Percentiles rank a stretch among this genome's conserved stretches.
Conservation (phyloP, 2,329 filamentous ascomycete species). For the Aureobasidium melanogenum region DNA sequence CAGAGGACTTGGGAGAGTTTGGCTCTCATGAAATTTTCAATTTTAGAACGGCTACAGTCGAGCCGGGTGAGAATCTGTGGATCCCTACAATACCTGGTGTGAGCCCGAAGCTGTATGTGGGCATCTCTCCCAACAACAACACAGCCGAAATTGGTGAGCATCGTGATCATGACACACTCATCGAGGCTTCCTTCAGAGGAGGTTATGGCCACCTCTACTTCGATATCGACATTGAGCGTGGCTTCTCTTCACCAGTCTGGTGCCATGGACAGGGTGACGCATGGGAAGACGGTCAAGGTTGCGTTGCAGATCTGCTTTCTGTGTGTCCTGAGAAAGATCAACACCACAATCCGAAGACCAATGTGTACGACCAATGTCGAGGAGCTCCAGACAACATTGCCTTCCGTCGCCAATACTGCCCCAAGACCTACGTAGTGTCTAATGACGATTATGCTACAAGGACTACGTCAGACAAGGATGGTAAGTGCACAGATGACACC, state of each 20-base stretch:
- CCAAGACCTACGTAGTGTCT: not conserved
- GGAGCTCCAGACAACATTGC: not conserved
- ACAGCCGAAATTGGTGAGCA: not conserved
- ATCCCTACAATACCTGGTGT: not conserved
- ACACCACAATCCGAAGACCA: not conserved
- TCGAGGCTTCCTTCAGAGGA: not conserved
- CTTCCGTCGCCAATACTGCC: not conserved
- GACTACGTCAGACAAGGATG: not conserved
- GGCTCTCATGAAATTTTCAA: not conserved
- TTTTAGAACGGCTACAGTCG: not conserved
- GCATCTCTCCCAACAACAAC: not conserved
- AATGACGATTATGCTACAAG: not conserved
- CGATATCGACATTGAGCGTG: slow-evolving; percentile 12
- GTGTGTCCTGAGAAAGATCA: not conserved
- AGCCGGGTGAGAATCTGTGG: not conserved
- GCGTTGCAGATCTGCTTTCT: not conserved
- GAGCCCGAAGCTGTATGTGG: not conserved
- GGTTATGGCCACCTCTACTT: not conserved
- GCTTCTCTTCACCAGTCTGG: slow-evolving; percentile 11
- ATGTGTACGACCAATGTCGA: not conserved
- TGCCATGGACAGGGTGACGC: not conserved
- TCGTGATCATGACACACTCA: not conserved
- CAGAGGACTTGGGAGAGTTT: not conserved
- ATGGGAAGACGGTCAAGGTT: not conserved
- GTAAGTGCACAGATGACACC: not conserved